A percentile compares a stretch with the other conserved stretches of the same genome.
Evolutionary conservation across 371 early-diverging fungal species (phyloP).

Genomic region (Apophysomyces ossiformis): DNA sequence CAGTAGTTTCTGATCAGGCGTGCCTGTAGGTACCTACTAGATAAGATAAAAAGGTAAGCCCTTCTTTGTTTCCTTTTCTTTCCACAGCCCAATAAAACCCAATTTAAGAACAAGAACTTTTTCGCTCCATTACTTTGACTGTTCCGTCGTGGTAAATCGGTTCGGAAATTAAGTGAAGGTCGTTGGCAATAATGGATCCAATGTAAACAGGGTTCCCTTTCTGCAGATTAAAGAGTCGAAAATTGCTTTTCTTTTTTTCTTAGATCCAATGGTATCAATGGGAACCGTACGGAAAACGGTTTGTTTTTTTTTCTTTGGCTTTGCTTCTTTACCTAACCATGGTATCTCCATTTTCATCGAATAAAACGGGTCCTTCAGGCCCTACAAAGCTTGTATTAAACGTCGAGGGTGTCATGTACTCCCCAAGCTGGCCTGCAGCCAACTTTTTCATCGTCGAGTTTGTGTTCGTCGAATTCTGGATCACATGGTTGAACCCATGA

Average conservation of each 20-base stretch:
- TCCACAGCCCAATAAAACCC: too few relatives aligned
- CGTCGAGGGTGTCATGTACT: constrained; percentile 33
- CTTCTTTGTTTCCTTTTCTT: too few relatives aligned
- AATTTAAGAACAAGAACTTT: too few relatives aligned
- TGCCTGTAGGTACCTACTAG: constrained; percentile 39
- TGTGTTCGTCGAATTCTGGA: constrained; percentile 34
- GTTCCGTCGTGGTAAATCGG: constrained; percentile 59
- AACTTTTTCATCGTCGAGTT: constrained; percentile 24
- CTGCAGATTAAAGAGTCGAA: constrained; percentile 55
- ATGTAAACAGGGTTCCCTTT: constrained; percentile 49
- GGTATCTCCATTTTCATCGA: constrained; percentile 62
- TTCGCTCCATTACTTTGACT: constrained; percentile 31
- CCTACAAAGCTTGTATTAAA: constrained; percentile 60
- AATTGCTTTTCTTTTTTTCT: constrained; percentile 49
- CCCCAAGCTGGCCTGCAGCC: constrained; percentile 36
- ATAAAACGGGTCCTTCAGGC: constrained; percentile 60
- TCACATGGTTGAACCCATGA: constrained; percentile 47
- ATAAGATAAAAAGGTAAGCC: not conserved
- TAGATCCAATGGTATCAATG: not conserved
- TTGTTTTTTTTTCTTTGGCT: too few relatives aligned
- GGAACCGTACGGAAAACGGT: too few relatives aligned
- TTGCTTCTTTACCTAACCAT: constrained; percentile 35
- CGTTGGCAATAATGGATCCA: constrained; percentile 52
- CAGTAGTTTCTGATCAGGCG: constrained; percentile 30
- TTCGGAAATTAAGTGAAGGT: constrained; percentile 48